A percentile compares a stretch with the other conserved stretches of the same genome.
These are phyloP conservation scores for Fusarium sp. DNA, from an alignment of 2,329 filamentous ascomycete genomes.

Conservation along the genomic window DNA sequence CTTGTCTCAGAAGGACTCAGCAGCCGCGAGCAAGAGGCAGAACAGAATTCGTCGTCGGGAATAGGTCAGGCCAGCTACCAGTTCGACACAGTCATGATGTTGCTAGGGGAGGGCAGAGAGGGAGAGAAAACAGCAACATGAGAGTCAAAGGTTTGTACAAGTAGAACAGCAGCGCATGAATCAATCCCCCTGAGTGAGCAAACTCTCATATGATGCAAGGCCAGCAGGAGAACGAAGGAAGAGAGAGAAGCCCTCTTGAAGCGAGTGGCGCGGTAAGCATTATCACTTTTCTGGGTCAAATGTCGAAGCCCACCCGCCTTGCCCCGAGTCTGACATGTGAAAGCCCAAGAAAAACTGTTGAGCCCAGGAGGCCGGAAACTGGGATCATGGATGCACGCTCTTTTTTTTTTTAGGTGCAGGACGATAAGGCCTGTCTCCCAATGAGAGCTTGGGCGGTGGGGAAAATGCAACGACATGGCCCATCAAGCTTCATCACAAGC, in stretches of 20 bases:
- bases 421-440: conserved; percentile 44
- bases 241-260: conserved; percentile 7
- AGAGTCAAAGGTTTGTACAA: conserved; percentile 16
- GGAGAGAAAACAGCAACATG: conserved; percentile 2
- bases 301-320: conserved; percentile 19
- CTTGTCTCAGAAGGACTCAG: neutral
- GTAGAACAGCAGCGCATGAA: conserved; percentile 5
- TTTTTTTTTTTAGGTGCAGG: conserved; percentile 12
- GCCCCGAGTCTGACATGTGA: conserved; percentile 46
- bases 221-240: neutral
- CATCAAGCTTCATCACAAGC: conserved; percentile 22
- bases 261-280: conserved; percentile 23
- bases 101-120: neutral
- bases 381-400: conserved; percentile 14
- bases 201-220: neutral
- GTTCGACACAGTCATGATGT: conserved; percentile 25
- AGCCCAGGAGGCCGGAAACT: conserved; percentile 21
- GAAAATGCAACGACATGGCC: conserved; percentile 23
- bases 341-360: conserved; percentile 43
- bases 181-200: conserved; percentile 4
- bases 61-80: conserved; percentile 11
- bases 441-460: conserved; percentile 30
- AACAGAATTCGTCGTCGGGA: neutral
- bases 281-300: conserved; percentile 21
- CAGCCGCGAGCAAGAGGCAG: too few relatives aligned